Evolutionary conservation across 805 yeast genomes (phyloP).

Genomic region (Schwanniomyces polymorphus): DNA sequence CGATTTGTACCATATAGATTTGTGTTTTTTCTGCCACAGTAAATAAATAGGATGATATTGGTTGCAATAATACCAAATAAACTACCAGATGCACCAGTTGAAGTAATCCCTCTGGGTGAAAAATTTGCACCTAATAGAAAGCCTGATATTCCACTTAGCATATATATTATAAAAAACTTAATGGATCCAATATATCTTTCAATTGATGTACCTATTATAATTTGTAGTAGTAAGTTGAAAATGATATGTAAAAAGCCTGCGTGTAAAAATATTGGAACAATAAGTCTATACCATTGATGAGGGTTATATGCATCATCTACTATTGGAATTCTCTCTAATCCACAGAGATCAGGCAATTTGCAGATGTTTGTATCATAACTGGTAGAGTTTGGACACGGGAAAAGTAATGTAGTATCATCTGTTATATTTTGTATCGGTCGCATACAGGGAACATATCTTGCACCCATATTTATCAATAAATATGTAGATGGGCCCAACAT

Average conservation of each 20-base stretch:
- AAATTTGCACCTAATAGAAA: slow-evolving; percentile 69
- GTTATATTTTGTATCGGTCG: slow-evolving; percentile 50
- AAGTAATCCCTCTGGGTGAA: slow-evolving; percentile 63
- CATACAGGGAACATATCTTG: slow-evolving; percentile 74
- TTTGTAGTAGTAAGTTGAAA: slow-evolving; percentile 61
- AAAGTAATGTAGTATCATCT: slow-evolving; percentile 41
- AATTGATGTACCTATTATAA: slow-evolving; percentile 58
- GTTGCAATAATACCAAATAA: slow-evolving; percentile 68
- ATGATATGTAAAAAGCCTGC: slow-evolving; percentile 72
- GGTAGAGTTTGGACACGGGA: slow-evolving; percentile 74
- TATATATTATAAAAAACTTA: slow-evolving; percentile 54
- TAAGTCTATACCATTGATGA: slow-evolving; percentile 66
- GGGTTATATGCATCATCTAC: slow-evolving; percentile 42
- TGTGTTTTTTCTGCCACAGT: slow-evolving; percentile 51
- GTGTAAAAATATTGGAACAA: slow-evolving; percentile 71
- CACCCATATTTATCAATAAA: slow-evolving; percentile 66
- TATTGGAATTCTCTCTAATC: slow-evolving; percentile 48
- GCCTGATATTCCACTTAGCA: slow-evolving; percentile 65
- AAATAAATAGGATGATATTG: slow-evolving; percentile 55
- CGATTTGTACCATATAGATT: slow-evolving; percentile 44
- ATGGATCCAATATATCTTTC: slow-evolving; percentile 58
- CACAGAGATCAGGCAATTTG: slow-evolving; percentile 57
- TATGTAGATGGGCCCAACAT: slow-evolving; percentile 77
- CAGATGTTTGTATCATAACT: slow-evolving; percentile 55
- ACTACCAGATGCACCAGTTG: slow-evolving; percentile 73